Evolutionary conservation across 2,329 filamentous ascomycete genomes (phyloP).

Genomic region (Fonsecaea multimorphosa): DNA sequence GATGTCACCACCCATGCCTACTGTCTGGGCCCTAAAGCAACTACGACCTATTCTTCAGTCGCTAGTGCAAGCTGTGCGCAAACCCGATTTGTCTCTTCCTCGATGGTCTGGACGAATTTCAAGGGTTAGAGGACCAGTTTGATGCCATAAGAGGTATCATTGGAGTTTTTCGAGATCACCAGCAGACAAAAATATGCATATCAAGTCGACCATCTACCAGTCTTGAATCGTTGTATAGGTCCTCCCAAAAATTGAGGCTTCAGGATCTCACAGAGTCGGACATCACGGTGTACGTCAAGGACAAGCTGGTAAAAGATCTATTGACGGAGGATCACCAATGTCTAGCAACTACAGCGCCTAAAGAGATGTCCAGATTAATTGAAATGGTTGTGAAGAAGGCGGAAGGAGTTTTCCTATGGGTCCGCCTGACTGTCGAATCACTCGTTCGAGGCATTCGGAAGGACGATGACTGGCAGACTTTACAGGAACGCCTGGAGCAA

Average conservation of each 20-base stretch:
- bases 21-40: background rate
- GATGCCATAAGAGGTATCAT: background rate
- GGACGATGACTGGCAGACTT: background rate
- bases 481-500: background rate
- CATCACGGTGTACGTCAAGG: background rate
- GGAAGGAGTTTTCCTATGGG: conserved; percentile 20
- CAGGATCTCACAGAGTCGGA: background rate
- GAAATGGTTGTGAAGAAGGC: background rate
- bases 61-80: background rate
- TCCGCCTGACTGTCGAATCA: conserved; percentile 8
- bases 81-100: background rate
- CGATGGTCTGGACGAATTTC: background rate
- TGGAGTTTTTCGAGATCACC: background rate
- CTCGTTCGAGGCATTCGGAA: conserved; percentile 10
- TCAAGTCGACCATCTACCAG: background rate
- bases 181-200: background rate
- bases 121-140: background rate
- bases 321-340: background rate
- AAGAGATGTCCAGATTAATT: background rate
- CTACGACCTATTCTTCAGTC: background rate
- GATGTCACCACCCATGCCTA: background rate
- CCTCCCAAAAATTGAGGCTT: background rate
- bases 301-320: background rate
- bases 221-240: background rate
- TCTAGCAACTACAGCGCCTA: background rate